Evolutionary conservation across 805 yeast genomes (phyloP).

Genomic region (Yarrowia divulgata): DNA sequence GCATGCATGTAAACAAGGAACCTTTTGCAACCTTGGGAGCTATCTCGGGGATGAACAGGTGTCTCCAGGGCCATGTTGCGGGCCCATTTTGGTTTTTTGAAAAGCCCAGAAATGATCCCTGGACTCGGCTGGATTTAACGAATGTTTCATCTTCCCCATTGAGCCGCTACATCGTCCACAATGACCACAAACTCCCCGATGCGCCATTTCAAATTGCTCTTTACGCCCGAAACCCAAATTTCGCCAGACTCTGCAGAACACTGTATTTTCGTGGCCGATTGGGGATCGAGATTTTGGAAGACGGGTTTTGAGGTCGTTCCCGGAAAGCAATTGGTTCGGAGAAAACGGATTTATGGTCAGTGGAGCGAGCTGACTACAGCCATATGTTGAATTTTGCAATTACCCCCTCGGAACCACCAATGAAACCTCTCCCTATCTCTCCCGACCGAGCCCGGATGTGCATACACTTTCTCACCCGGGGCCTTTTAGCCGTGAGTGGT

Average conservation of each 20-base stretch:
- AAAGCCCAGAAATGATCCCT: neutral
- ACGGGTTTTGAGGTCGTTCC: neutral
- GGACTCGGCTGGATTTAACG: neutral
- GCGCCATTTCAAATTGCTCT: constrained; percentile 38
- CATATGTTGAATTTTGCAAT: neutral
- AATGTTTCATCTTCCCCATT: neutral
- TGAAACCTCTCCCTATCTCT: neutral
- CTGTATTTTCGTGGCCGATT: constrained; percentile 15
- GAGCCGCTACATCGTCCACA: neutral
- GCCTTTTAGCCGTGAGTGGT: constrained; percentile 31
- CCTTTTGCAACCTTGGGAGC: constrained; percentile 30
- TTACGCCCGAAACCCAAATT: constrained; percentile 35
- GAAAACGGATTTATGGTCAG: neutral
- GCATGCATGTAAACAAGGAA: constrained; percentile 34
- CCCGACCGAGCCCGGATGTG: constrained; percentile 22
- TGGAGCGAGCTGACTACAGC: neutral
- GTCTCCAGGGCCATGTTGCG: neutral
- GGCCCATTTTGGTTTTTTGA: neutral
- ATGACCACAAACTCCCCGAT: neutral
- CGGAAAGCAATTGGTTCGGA: constrained; percentile 3
- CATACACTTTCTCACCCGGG: constrained; percentile 24
- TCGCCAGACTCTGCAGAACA: constrained; percentile 8
- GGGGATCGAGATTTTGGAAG: neutral
- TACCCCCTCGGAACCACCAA: neutral
- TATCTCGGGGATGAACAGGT: neutral